A percentile compares a stretch with the other conserved stretches of the same genome.
Evolutionary conservation across 768 basidiomycete genomes (phyloP).

Genomic region (Amanita molliuscula): DNA sequence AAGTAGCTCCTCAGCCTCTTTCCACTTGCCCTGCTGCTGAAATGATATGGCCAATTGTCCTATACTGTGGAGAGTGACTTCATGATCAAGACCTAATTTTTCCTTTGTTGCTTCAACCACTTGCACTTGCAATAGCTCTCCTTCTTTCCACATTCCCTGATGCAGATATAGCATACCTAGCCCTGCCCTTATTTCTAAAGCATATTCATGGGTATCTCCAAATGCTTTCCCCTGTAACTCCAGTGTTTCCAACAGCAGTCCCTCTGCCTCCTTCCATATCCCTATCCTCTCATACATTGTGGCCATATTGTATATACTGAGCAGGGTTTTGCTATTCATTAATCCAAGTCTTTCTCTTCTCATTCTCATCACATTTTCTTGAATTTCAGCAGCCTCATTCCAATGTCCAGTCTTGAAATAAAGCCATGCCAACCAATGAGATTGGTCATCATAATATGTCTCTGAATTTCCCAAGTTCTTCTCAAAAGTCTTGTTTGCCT

Average conservation of each 20-base stretch:
- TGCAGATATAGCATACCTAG: background rate
- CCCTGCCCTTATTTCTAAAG: background rate
- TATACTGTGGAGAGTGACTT: background rate
- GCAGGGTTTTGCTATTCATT: slow-evolving; percentile 1
- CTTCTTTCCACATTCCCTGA: background rate
- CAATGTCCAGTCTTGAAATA: background rate
- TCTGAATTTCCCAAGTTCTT: background rate
- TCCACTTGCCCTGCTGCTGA: background rate
- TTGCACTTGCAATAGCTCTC: background rate
- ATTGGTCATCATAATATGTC: slow-evolving; percentile 2
- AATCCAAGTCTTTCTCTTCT: background rate
- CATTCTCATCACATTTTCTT: background rate
- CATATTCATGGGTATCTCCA: background rate
- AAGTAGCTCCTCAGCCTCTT: background rate
- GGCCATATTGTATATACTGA: slow-evolving; percentile 7
- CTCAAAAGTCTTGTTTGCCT: background rate
- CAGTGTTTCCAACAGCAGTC: background rate
- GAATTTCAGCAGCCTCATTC: background rate
- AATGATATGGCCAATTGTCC: background rate
- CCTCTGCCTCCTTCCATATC: background rate
- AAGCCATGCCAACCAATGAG: background rate
- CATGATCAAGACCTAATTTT: background rate
- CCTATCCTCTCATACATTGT: slow-evolving; percentile 3
- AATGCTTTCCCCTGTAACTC: background rate
- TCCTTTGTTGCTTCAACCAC: background rate